Evolutionary conservation across 768 basidiomycete species (phyloP).

Genomic region (Glaciozyma martinii): DNA sequence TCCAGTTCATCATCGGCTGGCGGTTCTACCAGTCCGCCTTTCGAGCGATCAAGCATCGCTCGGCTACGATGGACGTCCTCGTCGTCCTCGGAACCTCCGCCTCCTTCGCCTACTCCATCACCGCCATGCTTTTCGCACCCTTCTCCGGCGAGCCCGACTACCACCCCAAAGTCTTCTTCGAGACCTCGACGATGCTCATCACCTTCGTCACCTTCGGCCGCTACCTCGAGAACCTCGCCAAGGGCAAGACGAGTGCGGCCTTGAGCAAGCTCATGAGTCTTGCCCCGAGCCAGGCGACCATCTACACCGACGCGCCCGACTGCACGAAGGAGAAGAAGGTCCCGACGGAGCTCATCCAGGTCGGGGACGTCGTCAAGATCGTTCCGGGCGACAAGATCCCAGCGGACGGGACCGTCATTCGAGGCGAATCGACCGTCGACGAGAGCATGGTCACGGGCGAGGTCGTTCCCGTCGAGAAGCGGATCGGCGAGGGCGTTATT

Average conservation of each 20-base stretch:
- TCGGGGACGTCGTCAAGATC: conserved; percentile 84
- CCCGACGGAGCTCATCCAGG: conserved; percentile 86
- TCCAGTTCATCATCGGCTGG: conserved; percentile 82
- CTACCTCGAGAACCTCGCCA: conserved; percentile 91
- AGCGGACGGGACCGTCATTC: conserved; percentile 82
- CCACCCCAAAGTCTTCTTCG: conserved; percentile 86
- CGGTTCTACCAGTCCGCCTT: conserved; percentile 83
- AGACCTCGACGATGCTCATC: conserved; percentile 97
- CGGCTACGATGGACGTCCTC: conserved; percentile 96
- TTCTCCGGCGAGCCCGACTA: conserved; percentile 49
- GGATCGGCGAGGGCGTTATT: conserved; percentile 73
- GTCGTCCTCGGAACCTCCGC: conserved; percentile 90
- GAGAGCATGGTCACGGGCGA: conserved; percentile 97
- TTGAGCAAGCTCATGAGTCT: conserved; percentile 94
- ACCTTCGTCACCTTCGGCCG: conserved; percentile 93
- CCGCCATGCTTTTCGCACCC: conserved; percentile 55
- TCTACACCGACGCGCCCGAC: conserved; percentile 61
- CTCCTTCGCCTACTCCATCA: conserved; percentile 81
- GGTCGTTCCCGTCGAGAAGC: conserved; percentile 77
- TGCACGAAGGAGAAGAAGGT: conserved; percentile 78
- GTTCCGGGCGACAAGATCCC: conserved; percentile 95
- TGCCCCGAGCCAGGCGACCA: conserved; percentile 87
- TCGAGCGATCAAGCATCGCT: conserved; percentile 78
- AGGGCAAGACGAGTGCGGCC: conserved; percentile 92
- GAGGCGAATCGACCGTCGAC: conserved; percentile 79